Conservation (phyloP, 495 filamentous ascomycete species). For the Letharia columbiana region DNA sequence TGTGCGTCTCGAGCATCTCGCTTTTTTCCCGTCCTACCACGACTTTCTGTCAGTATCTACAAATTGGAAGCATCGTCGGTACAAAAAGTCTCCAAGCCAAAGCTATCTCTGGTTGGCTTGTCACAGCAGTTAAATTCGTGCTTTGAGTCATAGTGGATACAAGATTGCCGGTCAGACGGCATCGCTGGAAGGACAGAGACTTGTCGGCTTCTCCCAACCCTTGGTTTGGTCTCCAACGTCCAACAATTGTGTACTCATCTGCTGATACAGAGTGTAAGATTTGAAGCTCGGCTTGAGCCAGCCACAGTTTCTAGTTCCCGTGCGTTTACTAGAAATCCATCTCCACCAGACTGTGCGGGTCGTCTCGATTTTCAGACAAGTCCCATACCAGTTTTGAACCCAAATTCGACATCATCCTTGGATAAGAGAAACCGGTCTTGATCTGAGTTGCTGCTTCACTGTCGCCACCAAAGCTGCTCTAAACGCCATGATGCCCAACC, state of each 20-base stretch:
- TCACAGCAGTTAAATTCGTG: not conserved
- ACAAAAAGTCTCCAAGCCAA: not conserved
- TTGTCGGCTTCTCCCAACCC: not conserved
- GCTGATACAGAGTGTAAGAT: not conserved
- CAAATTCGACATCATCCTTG: not conserved
- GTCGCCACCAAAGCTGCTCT: not conserved
- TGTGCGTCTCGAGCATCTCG: not conserved
- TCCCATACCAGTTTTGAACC: too few relatives aligned
- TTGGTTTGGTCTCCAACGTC: not conserved
- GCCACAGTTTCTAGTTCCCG: not conserved
- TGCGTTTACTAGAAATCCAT: not conserved
- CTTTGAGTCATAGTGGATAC: not conserved
- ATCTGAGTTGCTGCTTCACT: not conserved
- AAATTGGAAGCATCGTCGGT: not conserved
- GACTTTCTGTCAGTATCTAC: not conserved
- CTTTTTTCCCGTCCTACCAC: not conserved
- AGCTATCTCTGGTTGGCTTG: not conserved
- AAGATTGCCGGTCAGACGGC: not conserved
- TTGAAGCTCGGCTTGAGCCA: not conserved
- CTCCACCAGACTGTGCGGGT: not conserved
- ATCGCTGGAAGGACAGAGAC: not conserved
- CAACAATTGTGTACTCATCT: fast-evolving
- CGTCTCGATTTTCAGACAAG: not conserved
- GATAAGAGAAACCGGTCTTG: not conserved
- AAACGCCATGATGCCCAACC: not conserved